Base-by-base conservation (phyloP, 2,329 filamentous ascomycete species). In the Calonectria ilicicola region DNA sequence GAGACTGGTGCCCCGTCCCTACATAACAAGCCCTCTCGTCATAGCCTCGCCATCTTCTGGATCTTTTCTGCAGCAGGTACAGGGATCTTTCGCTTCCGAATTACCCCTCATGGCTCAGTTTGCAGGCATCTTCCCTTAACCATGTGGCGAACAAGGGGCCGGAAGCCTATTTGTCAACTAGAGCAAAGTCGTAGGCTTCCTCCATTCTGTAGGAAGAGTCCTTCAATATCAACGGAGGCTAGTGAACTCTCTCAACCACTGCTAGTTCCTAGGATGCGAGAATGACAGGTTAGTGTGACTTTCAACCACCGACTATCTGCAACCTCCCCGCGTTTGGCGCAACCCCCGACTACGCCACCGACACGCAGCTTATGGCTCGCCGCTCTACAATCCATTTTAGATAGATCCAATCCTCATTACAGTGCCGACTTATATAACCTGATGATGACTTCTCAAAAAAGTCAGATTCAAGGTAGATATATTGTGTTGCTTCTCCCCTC, bases 111-210 rank as follows among this genome's bases (percentile, higher is more conserved):
- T 46, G 49, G 49, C 67, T 65, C 67, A 46, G 42, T 35, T 51
- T 40, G 44, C 67, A 65, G 51, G 62, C 67, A 70, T 70, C 62
- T 65, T 70, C 62, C 62, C 44, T 26, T 63, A 27, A 65, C 29
- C 49, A 68, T 49, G 62, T 70, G 62, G 67, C 67, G 65, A 17
- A 47, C 53, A 65, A 70, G 67, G 67, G 67, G 49, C 67, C 67
- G 60, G 58, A 60, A 60, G 47, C 62, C 49, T 65, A 58, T 65
- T 49, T 68, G 56, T 42, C 42, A 9, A 35, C 7, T 26, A 58
- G 35, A 49, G 49, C 38, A 21, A 44, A 46, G 64, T 40, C 23
- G 19, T 17, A 56, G 23, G 26, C 44, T 10, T 51, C 64, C 38
- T 40, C 35, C 26, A 51, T 12, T 66, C 38, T 26, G 47, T n/a